Conservation (phyloP, 1,284 basidiomycete genomes). For the Farysia itapuensis region DNA sequence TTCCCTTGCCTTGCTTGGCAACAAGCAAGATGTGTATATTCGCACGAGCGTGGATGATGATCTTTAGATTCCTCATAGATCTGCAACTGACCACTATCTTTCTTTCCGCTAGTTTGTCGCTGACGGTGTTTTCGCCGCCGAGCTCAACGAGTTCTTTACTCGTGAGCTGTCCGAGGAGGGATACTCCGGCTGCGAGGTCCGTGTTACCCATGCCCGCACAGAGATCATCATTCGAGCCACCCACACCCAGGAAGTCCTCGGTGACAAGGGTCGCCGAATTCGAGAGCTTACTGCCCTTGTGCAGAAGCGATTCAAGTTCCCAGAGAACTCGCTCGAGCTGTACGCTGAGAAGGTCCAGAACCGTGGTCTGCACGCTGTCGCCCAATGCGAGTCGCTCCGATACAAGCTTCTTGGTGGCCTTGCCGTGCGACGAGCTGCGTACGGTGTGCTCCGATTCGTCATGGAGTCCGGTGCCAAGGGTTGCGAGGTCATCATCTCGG, state of each 20-base stretch:
- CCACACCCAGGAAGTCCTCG: constrained; percentile 99
- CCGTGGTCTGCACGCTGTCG: constrained; percentile 97
- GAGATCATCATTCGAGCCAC: constrained; percentile 99
- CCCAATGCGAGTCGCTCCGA: constrained; percentile 96
- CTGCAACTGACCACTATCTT: too few relatives aligned
- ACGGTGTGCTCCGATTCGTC: constrained; percentile 99
- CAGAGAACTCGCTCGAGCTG: constrained; percentile 96
- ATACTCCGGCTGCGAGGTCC: constrained; percentile 99
- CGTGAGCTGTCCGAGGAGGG: constrained; percentile 99
- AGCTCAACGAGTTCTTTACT: constrained; percentile 96
- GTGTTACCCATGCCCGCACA: constrained; percentile 97
- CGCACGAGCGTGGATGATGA: too few relatives aligned
- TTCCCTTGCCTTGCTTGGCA: too few relatives aligned
- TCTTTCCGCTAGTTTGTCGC: constrained; percentile 75
- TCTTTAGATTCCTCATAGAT: too few relatives aligned
- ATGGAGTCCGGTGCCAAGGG: constrained; percentile 99
- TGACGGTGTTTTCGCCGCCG: constrained; percentile 97
- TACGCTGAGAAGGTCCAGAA: constrained; percentile 99
- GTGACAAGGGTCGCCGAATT: constrained; percentile 99
- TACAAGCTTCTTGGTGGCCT: constrained; percentile 99
- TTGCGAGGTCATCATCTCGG: constrained; percentile 98
- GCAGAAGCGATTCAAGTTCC: constrained; percentile 99
- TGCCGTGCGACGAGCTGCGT: constrained; percentile 97
- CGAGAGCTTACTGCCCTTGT: constrained; percentile 97
- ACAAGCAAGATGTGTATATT: too few relatives aligned